Evolutionary conservation across 164 flowering plant species (phyloP), one percentile per base, ranked within the genome.

Genomic region (Vitis amurensis): DNA sequence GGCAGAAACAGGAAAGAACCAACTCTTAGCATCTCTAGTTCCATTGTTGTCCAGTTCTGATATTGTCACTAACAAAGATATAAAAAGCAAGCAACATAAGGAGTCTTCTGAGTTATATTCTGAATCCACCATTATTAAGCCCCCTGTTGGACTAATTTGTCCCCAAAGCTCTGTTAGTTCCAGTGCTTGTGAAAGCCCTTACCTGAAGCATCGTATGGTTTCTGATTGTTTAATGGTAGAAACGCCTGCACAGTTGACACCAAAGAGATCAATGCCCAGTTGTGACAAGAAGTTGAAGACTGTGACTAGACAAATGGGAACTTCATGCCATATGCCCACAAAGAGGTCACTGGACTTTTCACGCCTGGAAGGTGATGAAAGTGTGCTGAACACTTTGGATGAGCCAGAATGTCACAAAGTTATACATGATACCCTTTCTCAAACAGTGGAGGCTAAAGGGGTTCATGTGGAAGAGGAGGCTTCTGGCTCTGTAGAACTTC

Each of bases 161-260:
- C 68, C 67, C 8, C 71, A 64, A n/a, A 37, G 19, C 53, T 61
- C 63, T 55, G 60, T 15, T 68, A 23, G 59, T 65, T 48, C 70
- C 5, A 53, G 1, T 64, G 55, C 47, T 53, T 70, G 63, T 66
- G 77, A 71, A 62, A 82, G 78, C 68, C 82, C 93, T 66, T 67
- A 77, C 52, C 50, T 64, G 58, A 83, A 80, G 66, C 64, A 55
- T 74, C 47, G 27, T 30, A 29, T 72, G 1, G 68, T 47, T 71
- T 66, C 70, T 69, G 82, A 70, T 30, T 64, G 75, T 56, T 52
- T 79, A 67, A 63, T 71, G 29, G 17, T 73, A 67, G 81, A 83
- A 77, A 88, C 93, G 52, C 96, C 91, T 44, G 80, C 74, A 9
- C 88, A 77, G 63, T 69, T 70, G 50, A 74, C 83, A 61, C 88